Evolutionary conservation across 768 basidiomycete genomes (phyloP), one percentile per base, ranked within the genome.

Genomic region (Zangia roseola): DNA sequence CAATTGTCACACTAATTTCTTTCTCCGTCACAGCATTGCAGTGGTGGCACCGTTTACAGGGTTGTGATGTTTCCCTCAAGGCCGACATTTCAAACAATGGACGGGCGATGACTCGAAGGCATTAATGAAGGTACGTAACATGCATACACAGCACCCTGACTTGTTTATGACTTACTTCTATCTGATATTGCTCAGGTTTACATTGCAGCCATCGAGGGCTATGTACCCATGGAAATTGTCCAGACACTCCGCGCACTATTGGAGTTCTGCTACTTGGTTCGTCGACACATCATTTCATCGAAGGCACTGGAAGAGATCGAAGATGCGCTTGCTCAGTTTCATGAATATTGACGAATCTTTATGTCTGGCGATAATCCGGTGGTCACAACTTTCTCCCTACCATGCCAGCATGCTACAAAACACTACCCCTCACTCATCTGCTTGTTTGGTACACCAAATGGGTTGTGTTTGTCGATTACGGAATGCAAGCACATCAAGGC

Each of bases 71-170:
- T 48, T 41, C 10, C 40, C 47, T 26, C 23, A 48, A 28, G 49
- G 49, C 0, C 19, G 19, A 2, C 4, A 21, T 5, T 50, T 50
- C 5, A 50, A 50, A 4, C 42, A 50, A 10, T 50, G 43, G 49
- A 50, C 43, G 0, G 43, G 43, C 0, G 31, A 50, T 10, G 31
- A 50, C 8, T 50, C 49, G 1, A 51, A 51, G 31, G 50, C 40
- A 3, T 13, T 51, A 2, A 51, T 52, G 45, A 51, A 51, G 44
- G 40, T 51, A 20, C 1, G 30, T 13, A 17, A 36, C 10, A 10
- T 26, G 25, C 5, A 5, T 26, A 10, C 25, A 26, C 6, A 10
- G 6, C 10, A 5, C 25, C 10, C 10, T 26, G 5, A 26, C 25
- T n/a, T 26, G 25, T 25, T 9, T 25, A 25, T 25, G 9, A 25